Conservation (phyloP, 306 rosid species). For the Mucuna pruriens region DNA sequence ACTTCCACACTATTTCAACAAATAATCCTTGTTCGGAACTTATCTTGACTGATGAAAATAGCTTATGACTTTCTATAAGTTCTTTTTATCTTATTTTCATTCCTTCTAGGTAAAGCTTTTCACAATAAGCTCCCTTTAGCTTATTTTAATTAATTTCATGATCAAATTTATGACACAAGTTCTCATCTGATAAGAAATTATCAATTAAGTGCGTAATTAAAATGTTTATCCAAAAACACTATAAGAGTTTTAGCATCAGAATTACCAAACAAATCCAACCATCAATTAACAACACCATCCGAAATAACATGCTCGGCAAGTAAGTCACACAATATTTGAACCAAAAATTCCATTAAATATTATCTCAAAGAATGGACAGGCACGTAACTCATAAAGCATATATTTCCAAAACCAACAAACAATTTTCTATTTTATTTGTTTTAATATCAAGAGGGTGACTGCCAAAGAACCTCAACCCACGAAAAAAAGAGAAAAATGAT, state of each 20-base stretch:
- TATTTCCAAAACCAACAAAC: neutral
- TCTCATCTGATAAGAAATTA: no score
- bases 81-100: neutral
- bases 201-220: no score
- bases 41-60: no score
- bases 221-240: no score
- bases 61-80: neutral
- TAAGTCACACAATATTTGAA: neutral
- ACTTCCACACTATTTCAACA: neutral
- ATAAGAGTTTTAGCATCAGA: no score
- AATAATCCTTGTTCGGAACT: no score
- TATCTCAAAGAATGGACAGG: neutral
- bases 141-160: no score
- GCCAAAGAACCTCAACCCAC: neutral
- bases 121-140: neutral
- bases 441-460: neutral
- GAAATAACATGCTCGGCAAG: neutral
- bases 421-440: neutral
- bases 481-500: neutral
- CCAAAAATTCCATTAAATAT: neutral
- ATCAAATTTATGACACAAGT: no score
- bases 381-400: neutral
- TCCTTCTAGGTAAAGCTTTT: neutral
- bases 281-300: conserved; percentile 3
- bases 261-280: no score